Evolutionary conservation across 352 stramenopile genomes (phyloP), one percentile per base, ranked within the genome.

Genomic region (Peronosclerospora sorghi): DNA sequence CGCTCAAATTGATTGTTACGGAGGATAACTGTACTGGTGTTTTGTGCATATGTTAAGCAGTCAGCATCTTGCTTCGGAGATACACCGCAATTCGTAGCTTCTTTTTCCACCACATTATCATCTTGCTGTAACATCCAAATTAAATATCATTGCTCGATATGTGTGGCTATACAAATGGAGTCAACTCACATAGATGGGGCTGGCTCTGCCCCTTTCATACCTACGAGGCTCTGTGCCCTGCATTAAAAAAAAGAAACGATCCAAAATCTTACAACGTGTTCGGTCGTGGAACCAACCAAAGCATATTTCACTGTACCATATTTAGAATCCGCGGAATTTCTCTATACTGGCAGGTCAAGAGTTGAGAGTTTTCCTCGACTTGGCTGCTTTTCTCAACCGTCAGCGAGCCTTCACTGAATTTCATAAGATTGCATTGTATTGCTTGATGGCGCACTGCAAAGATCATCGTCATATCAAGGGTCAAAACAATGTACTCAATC

Each of bases 341-440:
- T 26, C 6, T 6, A n/a, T 15, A 32, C 24, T 20, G 23, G 35
- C 18, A 1, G 8, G 49, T 41, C 40, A 57, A 56, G 28, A 46
- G 23, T 24, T 41, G 26, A 8, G 39, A 20, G 1, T 62, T 46
- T 3, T 39, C 29, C 36, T 69, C 51, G 8, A 35, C 9, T 1
- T 35, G 17, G 4, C n/a, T 28, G 32, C 48, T 32, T 38, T 48
- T 23, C 13, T 45, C 14, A 1, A 12, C 34, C 18, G 27, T 26
- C 35, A 19, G 26, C 20, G 32, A 39, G 32, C n/a, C 29, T 49
- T 45, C 15, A 21, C 50, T 27, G 17, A 41, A 17, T 44, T 54
- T 45, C 9, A 45, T 35, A 12, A 65, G 32, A n/a, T 24, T 46
- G 40, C 57, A 71, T 42, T 71, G 61, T 32, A 38, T 47, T 5